A percentile compares a stretch with the other conserved stretches of the same genome.
phyloP scores from a whole-genome alignment of 2,329 filamentous ascomycete species.

The Sclerotinia minor region DNA sequence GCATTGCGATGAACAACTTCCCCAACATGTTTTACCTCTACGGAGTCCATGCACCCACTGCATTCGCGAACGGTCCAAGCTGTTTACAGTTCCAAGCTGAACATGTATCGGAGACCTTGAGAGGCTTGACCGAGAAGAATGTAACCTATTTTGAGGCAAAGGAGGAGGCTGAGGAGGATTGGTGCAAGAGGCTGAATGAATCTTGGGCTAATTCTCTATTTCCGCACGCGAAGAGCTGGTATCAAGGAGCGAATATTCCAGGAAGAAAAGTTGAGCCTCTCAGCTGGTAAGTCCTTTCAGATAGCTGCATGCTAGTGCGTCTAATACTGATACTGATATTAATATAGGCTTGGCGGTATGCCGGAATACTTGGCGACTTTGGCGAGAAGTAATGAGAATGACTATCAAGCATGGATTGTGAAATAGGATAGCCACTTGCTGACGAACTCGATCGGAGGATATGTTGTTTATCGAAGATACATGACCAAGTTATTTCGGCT shows the following conservation, averaged over 20 bases:
- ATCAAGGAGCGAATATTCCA: conserved; percentile 47
- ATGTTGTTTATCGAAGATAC: neutral
- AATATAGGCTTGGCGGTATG: conserved; percentile 19
- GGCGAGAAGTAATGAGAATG: conserved; percentile 23
- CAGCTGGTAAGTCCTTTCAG: conserved; percentile 34
- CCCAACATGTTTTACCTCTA: conserved; percentile 52
- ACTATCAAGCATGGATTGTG: conserved; percentile 25
- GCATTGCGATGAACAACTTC: conserved; percentile 46
- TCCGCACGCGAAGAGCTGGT: conserved; percentile 44
- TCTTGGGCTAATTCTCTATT: conserved; percentile 42
- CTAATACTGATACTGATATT: neutral
- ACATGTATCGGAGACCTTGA: conserved; percentile 44
- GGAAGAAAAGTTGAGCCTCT: conserved; percentile 44
- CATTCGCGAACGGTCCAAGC: conserved; percentile 46
- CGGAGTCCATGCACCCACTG: conserved; percentile 46
- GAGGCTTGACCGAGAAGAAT: conserved; percentile 39
- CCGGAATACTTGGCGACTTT: conserved; percentile 22
- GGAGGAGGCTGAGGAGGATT: conserved; percentile 41
- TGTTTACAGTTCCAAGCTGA: conserved; percentile 46
- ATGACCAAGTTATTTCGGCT: too few relatives aligned
- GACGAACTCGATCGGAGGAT: neutral
- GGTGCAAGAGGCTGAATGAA: conserved; percentile 39
- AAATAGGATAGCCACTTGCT: neutral
- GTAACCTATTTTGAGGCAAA: conserved; percentile 41
- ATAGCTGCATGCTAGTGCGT: neutral